Conservation (phyloP, 169 alveolate genomes). For the Eimeria zaria region DNA sequence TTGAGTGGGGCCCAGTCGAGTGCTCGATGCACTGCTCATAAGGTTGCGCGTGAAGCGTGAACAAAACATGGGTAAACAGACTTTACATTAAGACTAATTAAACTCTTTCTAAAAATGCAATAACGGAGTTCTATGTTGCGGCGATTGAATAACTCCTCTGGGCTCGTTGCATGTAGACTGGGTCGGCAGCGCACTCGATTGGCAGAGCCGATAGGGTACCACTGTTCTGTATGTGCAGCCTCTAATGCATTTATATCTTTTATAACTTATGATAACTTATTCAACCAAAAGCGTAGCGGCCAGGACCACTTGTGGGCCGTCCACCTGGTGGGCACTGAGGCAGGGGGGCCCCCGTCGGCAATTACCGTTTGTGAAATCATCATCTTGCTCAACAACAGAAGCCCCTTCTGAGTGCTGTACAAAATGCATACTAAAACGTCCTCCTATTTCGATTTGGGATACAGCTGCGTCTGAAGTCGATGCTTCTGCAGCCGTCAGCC, state of each 20-base stretch:
- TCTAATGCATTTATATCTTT: neutral
- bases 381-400: neutral
- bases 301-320: conserved; percentile 6
- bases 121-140: neutral
- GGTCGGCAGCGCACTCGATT: conserved; percentile 38
- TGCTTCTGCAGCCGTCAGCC: neutral
- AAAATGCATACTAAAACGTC: neutral
- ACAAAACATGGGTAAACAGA: neutral
- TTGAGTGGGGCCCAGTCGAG: conserved; percentile 27
- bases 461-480: neutral
- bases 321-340: neutral
- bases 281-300: neutral
- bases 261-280: conserved; percentile 16
- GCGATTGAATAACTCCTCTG: neutral
- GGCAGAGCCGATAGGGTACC: neutral
- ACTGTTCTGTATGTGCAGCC: neutral
- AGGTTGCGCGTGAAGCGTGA: neutral
- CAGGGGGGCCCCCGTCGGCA: conserved; percentile 24
- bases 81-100: neutral
- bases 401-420: neutral
- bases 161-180: conserved; percentile 14
- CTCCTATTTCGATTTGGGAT: neutral
- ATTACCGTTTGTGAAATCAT: neutral
- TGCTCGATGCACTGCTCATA: neutral
- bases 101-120: neutral